Percentiles rank a stretch among this genome's conserved stretches.
Conservation (phyloP, 352 stramenopile species). For the Achlya hypogyna region DNA sequence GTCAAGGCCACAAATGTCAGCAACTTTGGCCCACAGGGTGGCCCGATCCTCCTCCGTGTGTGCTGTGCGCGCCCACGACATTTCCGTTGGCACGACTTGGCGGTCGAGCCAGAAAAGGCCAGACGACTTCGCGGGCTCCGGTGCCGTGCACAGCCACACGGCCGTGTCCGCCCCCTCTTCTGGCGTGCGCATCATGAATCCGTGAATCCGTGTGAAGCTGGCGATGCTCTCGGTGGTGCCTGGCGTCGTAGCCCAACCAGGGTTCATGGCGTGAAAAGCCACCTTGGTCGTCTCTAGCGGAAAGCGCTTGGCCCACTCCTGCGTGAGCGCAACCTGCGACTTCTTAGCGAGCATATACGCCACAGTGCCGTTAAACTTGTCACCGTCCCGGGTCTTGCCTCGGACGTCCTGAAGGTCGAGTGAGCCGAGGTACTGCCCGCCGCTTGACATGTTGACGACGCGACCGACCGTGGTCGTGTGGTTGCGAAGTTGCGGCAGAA, state of each 20-base stretch:
- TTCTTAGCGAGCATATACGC: constrained; percentile 43
- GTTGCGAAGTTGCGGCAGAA: constrained; percentile 37
- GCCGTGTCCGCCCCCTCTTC: constrained; percentile 37
- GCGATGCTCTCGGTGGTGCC: constrained; percentile 31
- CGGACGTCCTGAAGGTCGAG: constrained; percentile 28
- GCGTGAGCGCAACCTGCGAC: constrained; percentile 39
- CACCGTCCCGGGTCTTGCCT: constrained; percentile 23
- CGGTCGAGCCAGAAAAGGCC: constrained; percentile 43
- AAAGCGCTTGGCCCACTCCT: constrained; percentile 27
- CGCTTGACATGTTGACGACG: constrained; percentile 44
- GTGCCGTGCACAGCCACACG: constrained; percentile 40
- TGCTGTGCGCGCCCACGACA: constrained; percentile 32
- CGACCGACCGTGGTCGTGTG: constrained; percentile 24
- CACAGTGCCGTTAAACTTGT: constrained; percentile 27
- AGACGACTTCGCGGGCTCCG: constrained; percentile 28
- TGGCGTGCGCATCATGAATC: constrained; percentile 37
- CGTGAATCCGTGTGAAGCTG: constrained; percentile 32
- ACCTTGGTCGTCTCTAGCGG: constrained; percentile 28
- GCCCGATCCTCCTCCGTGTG: constrained; percentile 34
- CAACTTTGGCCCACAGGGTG: constrained; percentile 25
- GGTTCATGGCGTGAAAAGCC: constrained; percentile 43
- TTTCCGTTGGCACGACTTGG: constrained; percentile 31
- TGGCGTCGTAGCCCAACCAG: constrained; percentile 38
- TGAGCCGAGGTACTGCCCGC: constrained; percentile 35
- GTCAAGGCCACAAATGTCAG: neutral